phyloP scores from a whole-genome alignment of 2,329 filamentous ascomycete species.

The Cladosporium halotolerans region DNA sequence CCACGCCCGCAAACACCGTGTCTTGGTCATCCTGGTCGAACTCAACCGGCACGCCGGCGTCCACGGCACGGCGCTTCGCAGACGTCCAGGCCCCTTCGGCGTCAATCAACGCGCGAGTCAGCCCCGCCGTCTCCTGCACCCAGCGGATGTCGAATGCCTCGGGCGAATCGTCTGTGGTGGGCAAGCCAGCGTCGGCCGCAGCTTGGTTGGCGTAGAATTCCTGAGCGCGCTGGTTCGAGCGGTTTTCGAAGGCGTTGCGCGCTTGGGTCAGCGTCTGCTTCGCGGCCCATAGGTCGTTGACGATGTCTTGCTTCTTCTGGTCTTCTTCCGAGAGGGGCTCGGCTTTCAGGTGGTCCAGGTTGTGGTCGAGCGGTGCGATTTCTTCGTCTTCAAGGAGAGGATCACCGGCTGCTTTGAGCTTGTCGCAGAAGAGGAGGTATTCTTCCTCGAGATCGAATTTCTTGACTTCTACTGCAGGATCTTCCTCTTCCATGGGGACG shows the following conservation, averaged over 20 bases:
- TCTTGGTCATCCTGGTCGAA: conserved; percentile 12
- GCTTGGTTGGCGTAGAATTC: conserved; percentile 6
- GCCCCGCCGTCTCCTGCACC: conserved; percentile 10
- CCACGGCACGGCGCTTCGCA: conserved; percentile 10
- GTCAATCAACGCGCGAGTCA: conserved; percentile 17
- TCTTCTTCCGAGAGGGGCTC: conserved; percentile 8
- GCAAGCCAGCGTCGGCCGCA: conserved; percentile 2
- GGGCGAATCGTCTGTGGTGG: conserved; percentile 7
- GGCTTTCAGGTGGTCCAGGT: conserved; percentile 1
- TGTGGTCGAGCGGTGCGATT: conserved; percentile 1
- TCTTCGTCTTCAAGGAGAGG: not conserved
- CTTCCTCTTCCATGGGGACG: not conserved
- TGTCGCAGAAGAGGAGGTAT: conserved; percentile 4
- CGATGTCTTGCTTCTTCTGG: not conserved
- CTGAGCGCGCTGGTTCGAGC: not conserved
- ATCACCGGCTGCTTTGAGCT: not conserved
- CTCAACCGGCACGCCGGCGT: conserved; percentile 10
- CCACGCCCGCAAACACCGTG: not conserved
- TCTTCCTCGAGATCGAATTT: conserved; percentile 13
- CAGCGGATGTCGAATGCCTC: conserved; percentile 15
- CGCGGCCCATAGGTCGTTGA: not conserved
- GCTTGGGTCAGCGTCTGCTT: not conserved
- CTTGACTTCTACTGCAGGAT: not conserved
- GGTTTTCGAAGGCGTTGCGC: conserved; percentile 6
- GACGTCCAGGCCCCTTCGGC: conserved; percentile 16